Base-by-base conservation (phyloP, 768 basidiomycete genomes). In the Candolleomyces efflorescens region DNA sequence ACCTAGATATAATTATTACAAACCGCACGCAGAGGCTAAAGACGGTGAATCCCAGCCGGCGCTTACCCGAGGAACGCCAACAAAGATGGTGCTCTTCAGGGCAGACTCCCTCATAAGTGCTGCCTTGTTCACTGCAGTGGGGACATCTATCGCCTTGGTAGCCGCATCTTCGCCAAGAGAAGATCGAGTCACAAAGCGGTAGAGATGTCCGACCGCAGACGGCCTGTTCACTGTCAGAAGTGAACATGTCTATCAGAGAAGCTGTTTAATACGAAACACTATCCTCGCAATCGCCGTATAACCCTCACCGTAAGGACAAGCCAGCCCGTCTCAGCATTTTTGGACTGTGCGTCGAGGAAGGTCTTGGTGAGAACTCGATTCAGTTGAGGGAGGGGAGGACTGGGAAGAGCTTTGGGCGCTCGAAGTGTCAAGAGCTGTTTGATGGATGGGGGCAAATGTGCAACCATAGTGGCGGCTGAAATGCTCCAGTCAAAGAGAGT, bases 41-140 rank as follows among this genome's bases (percentile, higher is more conserved):
- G 5, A 12, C 18, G 15, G 10, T 43, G 18, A 1, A 43, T 5
- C 41, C 10, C 15, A 7, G 6, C 41, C 41, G 15, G 39, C n/a
- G 72, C 84, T 75, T 68, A 91, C 90, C 69, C 89, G 80, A 64
- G 92, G 90, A 55, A 93, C 90, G 46, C 92, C 91, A 55, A 92
- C 84, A 68, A 96, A 94, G 65, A 94, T 89, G 66, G 85, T 82
- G 67, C 91, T 92, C 76, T 96, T 96, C 69, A 96, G 67, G 27
- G 90, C 90, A 27, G 90, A 83, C 75, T 96, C 94, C 46, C 94
- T 82, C 84, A 96, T 94, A 62, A 92, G 69, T 62, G 91, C 89
- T 61, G 90, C 90, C 68, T 80, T 86, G 71, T 83, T 81, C 58
- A 89, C 78, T 52, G 86, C 85, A 59, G 80, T 82, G 59, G 79